Conservation (phyloP, 768 basidiomycete genomes). For the Cyclocybe cylindracea region DNA sequence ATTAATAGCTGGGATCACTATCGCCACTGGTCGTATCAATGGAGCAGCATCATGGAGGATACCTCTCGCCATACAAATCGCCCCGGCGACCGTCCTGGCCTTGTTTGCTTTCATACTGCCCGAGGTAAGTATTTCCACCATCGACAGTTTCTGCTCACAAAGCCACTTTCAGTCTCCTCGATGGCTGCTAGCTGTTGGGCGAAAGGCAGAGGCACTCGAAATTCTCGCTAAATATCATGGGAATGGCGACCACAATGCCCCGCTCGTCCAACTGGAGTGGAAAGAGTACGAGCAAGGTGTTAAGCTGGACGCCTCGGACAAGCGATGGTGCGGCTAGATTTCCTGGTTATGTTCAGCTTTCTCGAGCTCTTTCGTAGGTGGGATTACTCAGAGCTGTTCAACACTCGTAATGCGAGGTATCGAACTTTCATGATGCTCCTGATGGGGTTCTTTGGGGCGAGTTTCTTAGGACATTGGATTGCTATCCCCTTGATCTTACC, state of each 20-base stretch:
- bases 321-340: constrained; percentile 45
- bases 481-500: neutral
- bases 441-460: constrained; percentile 55
- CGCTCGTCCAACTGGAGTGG: constrained; percentile 52
- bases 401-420: constrained; percentile 46
- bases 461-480: neutral
- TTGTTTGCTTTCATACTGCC: constrained; percentile 36
- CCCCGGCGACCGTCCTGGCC: constrained; percentile 41
- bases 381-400: constrained; percentile 53
- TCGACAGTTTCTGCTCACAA: neutral
- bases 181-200: constrained; percentile 52
- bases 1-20: constrained; percentile 40
- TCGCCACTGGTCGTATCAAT: constrained; percentile 38
- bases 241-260: constrained; percentile 47
- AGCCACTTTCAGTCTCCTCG: constrained; percentile 42
- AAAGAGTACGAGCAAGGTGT: constrained; percentile 54
- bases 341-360: neutral
- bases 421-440: constrained; percentile 49
- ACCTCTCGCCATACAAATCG: constrained; percentile 54
- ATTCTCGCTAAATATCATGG: constrained; percentile 58
- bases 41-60: constrained; percentile 45
- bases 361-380: constrained; percentile 31
- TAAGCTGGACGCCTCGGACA: constrained; percentile 51
- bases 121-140: constrained; percentile 25
- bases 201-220: constrained; percentile 46